These are phyloP conservation scores for Coemansia sp. DNA, from an alignment of 192 early-diverging fungal species.

Conservation along the genomic window DNA sequence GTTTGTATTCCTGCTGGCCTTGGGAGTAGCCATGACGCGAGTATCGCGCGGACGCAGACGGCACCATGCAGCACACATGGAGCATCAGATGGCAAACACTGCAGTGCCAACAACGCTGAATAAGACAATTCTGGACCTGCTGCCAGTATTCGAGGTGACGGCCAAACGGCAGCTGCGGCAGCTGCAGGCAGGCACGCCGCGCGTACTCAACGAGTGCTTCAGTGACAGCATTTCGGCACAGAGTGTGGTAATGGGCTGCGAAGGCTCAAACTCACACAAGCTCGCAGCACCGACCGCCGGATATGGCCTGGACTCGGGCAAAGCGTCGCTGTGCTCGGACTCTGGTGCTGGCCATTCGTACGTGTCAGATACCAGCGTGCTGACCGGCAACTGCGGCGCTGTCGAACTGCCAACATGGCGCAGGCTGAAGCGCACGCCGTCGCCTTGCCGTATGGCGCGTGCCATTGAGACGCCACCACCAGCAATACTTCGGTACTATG, in stretches of 20 bases:
- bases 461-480: slow-evolving; percentile 17
- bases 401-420: not conserved
- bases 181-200: slow-evolving; percentile 17
- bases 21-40: slow-evolving; percentile 49
- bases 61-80: slow-evolving; percentile 16
- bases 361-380: not conserved
- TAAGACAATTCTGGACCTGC: slow-evolving; percentile 45
- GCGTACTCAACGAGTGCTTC: slow-evolving; percentile 24
- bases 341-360: not conserved
- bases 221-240: not conserved
- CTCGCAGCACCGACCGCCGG: not conserved
- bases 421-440: not conserved
- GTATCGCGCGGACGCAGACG: slow-evolving; percentile 38
- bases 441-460: too few relatives aligned
- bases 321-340: slow-evolving; percentile 8
- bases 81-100: slow-evolving; percentile 22
- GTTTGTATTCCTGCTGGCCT: slow-evolving; percentile 48
- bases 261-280: slow-evolving; percentile 8
- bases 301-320: slow-evolving; percentile 29
- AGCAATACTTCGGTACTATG: slow-evolving; percentile 20
- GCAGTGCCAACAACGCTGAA: slow-evolving; percentile 38
- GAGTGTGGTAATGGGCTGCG: not conserved
- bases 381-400: slow-evolving; percentile 3
- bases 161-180: slow-evolving; percentile 33
- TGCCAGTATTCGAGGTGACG: slow-evolving; percentile 49